Base-by-base conservation (phyloP, 768 basidiomycete species). In the Dacryopinax primogenitus region DNA sequence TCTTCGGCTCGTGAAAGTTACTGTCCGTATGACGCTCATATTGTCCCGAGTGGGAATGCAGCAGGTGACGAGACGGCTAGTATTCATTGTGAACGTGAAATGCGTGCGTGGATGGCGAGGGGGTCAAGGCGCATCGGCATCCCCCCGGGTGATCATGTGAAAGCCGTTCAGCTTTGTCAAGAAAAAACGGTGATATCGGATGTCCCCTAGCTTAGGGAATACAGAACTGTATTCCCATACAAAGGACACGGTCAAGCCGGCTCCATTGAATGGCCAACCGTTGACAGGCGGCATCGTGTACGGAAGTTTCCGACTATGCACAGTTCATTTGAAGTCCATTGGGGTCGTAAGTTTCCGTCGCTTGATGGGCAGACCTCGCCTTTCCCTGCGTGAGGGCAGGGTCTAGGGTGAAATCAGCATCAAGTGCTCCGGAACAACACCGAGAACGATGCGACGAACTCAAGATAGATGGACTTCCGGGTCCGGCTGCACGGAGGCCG, bases 381-480 rank as follows among this genome's bases (percentile, higher is more conserved):
- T 58, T 58, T 26, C 51, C 4, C 11, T 23, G 11, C 30, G 21
- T 28, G 51, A 13, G 15, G 32, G 26, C 26, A 30, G 51, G 32
- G 32, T 58, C 51, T 21, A 58, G 51, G 51, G 51, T 58, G 51
- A 15, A 13, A 58, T 32, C 51, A 32, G 23, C 26, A 58, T 58
- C 51, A 58, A 58, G 9, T 9, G 23, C 26, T 30, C 30, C 30
- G 32, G 51, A 58, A 32, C 51, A 30, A 30, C 9, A 30, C 26
- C 13, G 51, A 58, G 3, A 28, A 21, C 51, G 32, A 58, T 13
- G 51, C 18, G 51, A 30, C 45, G n/a, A 11, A 39, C 51, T 44
- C 51, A 30, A 58, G 51, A 58, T 58, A 58, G 51, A 58, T 58
- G 51, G 51, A 6, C 9, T 58, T 58, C 51, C 51, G 51, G 51